Evolutionary conservation across 73 alveolate genomes (phyloP), one percentile per base, ranked within the genome.

Genomic region (Blepharisma stoltei): DNA sequence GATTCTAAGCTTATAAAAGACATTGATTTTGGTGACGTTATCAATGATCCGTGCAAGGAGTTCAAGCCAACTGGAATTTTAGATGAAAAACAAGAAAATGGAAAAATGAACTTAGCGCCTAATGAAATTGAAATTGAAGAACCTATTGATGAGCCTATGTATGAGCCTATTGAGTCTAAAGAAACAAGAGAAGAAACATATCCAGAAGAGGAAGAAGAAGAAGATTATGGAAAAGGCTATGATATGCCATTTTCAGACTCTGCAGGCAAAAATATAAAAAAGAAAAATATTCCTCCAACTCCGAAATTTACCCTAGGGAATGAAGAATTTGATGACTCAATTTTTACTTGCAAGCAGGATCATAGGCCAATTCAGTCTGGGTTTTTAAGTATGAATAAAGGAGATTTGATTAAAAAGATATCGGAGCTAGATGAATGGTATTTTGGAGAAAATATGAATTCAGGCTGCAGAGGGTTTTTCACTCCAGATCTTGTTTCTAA

Each of bases 21-120:
- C 2, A 60, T 60, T 5, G 73, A 60, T 25, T 60, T 60, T 5
- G 2, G 46, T 5, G 73, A 60, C 0, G 47, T 60, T 25, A 8
- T 60, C 14, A 38, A 60, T 25, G 73, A 60, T 25, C 73, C 73
- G 0, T 60, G 73, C 23, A 25, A 14, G 2, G 73, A 60, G 18
- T 60, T 60, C 23, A 60, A 60, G 23, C 73, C 73, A 18, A 60
- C 73, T 14, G 73, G 73, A 11, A 60, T 60, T 20, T 38, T 60
- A 20, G 23, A 60, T 14, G 73, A 60, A 25, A 60, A 60, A 5
- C 14, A n/a, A 20, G 23, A 60, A 8, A 60, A 60, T 2, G 73
- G 73, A 1, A 52, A 0, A 52, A 32, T 3, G 41, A 32, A 3
- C 41, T 32, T 3, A 32, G 41, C 41, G 0, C 41, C 41, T 32